phyloP scores from a whole-genome alignment of 768 basidiomycete species.

The Amanita molliuscula region DNA sequence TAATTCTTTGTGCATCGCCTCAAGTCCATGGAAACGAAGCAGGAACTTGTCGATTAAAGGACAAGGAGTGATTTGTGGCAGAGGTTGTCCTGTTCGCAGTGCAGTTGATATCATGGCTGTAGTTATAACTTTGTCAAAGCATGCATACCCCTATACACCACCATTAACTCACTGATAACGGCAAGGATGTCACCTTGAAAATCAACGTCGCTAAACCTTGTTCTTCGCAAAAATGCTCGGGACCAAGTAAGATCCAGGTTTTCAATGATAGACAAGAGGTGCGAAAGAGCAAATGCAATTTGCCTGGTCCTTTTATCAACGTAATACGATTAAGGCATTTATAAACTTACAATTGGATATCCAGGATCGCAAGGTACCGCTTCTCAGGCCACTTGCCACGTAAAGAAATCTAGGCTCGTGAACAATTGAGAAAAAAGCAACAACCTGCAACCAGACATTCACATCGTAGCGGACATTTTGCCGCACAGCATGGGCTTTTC shows the following conservation, averaged over 20 bases:
- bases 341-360: slow-evolving; percentile 50
- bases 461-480: slow-evolving; percentile 63
- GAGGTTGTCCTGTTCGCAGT: slow-evolving; percentile 58
- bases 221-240: slow-evolving; percentile 62
- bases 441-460: slow-evolving; percentile 8
- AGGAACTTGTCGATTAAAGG: slow-evolving; percentile 45
- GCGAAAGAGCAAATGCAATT: slow-evolving; percentile 56
- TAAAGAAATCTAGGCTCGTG: slow-evolving; percentile 49
- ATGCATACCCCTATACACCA: background rate
- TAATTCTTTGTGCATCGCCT: slow-evolving; percentile 58
- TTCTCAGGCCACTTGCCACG: slow-evolving; percentile 74
- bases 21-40: slow-evolving; percentile 42
- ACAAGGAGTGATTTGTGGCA: slow-evolving; percentile 84
- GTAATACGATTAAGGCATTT: background rate
- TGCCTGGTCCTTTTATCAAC: slow-evolving; percentile 31
- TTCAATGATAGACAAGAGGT: slow-evolving; percentile 63
- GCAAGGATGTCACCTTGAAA: slow-evolving; percentile 83
- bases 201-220: slow-evolving; percentile 64
- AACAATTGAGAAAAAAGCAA: background rate
- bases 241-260: slow-evolving; percentile 73
- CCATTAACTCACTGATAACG: slow-evolving; percentile 50
- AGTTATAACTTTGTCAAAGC: background rate
- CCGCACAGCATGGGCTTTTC: slow-evolving; percentile 43
- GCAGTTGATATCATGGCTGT: slow-evolving; percentile 70
- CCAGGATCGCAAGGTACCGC: slow-evolving; percentile 59